Evolutionary conservation across 345 rosid genomes (phyloP).

Genomic region (Toxicodendron radicans): DNA sequence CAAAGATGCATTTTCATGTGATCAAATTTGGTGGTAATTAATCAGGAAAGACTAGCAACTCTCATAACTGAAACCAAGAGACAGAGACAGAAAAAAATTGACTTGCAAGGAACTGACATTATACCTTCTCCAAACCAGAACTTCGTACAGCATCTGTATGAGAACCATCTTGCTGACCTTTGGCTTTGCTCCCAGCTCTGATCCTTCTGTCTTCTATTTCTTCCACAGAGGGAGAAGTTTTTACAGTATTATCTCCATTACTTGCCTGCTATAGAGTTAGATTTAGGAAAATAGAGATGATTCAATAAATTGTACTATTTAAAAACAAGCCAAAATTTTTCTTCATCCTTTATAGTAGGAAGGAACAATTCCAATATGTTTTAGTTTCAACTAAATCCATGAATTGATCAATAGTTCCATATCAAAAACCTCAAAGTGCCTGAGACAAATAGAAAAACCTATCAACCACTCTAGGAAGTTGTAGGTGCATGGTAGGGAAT

Average conservation of each 20-base stretch:
- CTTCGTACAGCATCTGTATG: conserved; percentile 24
- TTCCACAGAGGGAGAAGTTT: conserved; percentile 36
- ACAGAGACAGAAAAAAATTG: not conserved
- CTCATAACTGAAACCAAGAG: not conserved
- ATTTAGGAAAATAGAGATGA: not conserved
- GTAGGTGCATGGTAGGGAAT: no score
- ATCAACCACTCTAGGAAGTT: no score
- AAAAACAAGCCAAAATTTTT: not conserved
- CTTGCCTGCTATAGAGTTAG: conserved; percentile 36
- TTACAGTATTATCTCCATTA: conserved; percentile 29
- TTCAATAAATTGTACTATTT: not conserved
- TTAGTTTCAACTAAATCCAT: no score
- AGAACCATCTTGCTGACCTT: conserved; percentile 27
- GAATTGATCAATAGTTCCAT: no score
- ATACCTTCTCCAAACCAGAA: conserved; percentile 28
- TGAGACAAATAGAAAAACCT: no score
- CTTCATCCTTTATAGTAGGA: not conserved
- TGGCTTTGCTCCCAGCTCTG: conserved; percentile 28
- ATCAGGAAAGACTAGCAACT: not conserved
- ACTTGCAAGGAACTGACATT: not conserved
- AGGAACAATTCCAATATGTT: not conserved
- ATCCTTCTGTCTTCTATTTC: conserved; percentile 39
- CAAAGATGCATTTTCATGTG: not conserved
- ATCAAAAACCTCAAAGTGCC: no score
- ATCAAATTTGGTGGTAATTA: not conserved